Percentiles rank a stretch among this genome's conserved stretches.
Evolutionary conservation across 1,284 basidiomycete genomes (phyloP).

Genomic region (Leccinum cinnamomeum): DNA sequence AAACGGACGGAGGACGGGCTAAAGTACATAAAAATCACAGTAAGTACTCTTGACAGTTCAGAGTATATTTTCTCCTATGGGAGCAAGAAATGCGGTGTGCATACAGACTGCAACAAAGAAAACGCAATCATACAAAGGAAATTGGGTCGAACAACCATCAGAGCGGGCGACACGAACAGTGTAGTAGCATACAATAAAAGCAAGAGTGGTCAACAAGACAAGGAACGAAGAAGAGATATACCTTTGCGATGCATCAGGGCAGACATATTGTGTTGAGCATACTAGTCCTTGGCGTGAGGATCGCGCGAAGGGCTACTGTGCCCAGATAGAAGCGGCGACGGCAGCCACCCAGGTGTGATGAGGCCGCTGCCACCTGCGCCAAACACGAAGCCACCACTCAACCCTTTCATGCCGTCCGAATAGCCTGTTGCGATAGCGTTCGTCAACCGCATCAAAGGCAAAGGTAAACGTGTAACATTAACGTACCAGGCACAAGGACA

Average conservation of each 20-base stretch:
- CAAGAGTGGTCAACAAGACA: constrained; percentile 5
- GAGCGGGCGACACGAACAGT: constrained; percentile 1
- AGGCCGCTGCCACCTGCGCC: constrained; percentile 70
- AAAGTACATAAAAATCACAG: background rate
- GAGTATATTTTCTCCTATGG: constrained; percentile 13
- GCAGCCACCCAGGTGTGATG: constrained; percentile 38
- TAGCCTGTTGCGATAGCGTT: constrained; percentile 51
- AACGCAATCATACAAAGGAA: constrained; percentile 19
- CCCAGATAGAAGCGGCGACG: constrained; percentile 35
- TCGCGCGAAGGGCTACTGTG: constrained; percentile 32
- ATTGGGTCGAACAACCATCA: constrained; percentile 7
- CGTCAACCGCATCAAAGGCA: constrained; percentile 13
- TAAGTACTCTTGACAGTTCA: constrained; percentile 3
- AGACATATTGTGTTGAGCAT: constrained; percentile 29
- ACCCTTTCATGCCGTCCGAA: constrained; percentile 70
- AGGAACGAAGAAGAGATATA: background rate
- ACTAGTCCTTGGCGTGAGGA: constrained; percentile 26
- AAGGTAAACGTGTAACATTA: background rate
- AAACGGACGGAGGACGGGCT: background rate
- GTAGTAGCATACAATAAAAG: constrained; percentile 5
- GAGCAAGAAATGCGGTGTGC: constrained; percentile 13
- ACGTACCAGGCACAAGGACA: constrained; percentile 76
- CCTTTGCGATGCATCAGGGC: constrained; percentile 32
- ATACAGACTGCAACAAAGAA: constrained; percentile 13
- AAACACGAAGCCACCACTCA: constrained; percentile 80